These are phyloP conservation scores for Dothistroma septosporum DNA, from an alignment of 2,329 filamentous ascomycete genomes.

Conservation along the genomic window DNA sequence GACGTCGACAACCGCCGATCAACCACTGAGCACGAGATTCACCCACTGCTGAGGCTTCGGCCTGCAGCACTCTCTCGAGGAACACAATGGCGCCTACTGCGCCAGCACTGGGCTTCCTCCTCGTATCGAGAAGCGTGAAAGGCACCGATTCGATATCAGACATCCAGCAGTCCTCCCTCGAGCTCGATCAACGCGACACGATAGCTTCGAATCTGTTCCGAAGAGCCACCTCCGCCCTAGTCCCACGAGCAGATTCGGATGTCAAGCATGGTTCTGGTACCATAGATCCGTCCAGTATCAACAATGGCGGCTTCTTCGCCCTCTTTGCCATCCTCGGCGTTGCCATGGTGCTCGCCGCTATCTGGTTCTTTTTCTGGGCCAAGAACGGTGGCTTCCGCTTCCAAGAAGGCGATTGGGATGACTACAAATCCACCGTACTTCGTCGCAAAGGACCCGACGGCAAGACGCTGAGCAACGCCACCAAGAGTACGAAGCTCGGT, in stretches of 20 bases:
- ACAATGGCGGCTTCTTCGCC: constrained; percentile 65
- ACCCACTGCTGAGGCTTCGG: constrained; percentile 28
- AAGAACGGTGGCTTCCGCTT: constrained; percentile 93
- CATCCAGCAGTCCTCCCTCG: constrained; percentile 29
- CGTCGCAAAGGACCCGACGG: constrained; percentile 86
- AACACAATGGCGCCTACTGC: constrained; percentile 29
- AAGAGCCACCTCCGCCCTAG: constrained; percentile 9
- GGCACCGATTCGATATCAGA: constrained; percentile 21
- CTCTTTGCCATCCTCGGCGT: constrained; percentile 81
- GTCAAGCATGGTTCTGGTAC: constrained; percentile 34
- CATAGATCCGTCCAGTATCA: constrained; percentile 37
- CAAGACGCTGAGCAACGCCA: constrained; percentile 76
- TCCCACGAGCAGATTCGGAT: constrained; percentile 20
- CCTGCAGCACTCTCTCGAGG: constrained; percentile 20
- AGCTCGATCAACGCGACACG: constrained; percentile 26
- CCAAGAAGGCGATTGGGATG: constrained; percentile 85
- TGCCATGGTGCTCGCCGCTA: constrained; percentile 66
- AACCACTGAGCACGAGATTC: constrained; percentile 1
- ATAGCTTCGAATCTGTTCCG: constrained; percentile 13
- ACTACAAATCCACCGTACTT: constrained; percentile 94
- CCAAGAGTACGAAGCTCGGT: constrained; percentile 76
- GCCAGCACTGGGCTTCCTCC: constrained; percentile 23
- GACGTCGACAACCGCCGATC: background rate
- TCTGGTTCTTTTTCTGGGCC: constrained; percentile 99
- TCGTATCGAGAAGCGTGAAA: constrained; percentile 16